Conservation (phyloP, 1,139 yeast species). For the Kodamaea ohmeri region DNA sequence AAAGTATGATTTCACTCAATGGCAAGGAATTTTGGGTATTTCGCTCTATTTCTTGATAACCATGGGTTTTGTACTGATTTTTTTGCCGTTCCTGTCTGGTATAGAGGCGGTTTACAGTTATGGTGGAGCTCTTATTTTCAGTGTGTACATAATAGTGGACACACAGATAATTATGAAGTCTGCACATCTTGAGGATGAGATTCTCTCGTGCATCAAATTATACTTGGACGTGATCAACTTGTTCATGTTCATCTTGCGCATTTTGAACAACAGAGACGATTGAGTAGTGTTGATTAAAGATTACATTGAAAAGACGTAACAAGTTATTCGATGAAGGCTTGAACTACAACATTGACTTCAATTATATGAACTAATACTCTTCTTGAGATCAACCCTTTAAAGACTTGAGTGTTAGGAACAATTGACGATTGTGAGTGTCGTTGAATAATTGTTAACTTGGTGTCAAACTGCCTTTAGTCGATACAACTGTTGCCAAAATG, state of each 20-base stretch:
- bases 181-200: slow-evolving; percentile 81
- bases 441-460: too few species aligned
- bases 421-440: too few species aligned
- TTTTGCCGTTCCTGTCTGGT: slow-evolving; percentile 57
- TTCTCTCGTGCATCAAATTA: slow-evolving; percentile 71
- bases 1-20: slow-evolving; percentile 73
- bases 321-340: too few species aligned
- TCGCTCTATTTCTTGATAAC: slow-evolving; percentile 70
- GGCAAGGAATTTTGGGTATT: slow-evolving; percentile 64
- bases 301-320: too few species aligned
- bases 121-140: slow-evolving; percentile 71
- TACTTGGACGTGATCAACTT: slow-evolving; percentile 81
- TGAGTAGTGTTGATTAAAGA: slow-evolving; percentile 6
- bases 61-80: slow-evolving; percentile 65
- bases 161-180: slow-evolving; percentile 80
- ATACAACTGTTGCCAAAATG: too few species aligned
- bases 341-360: too few species aligned
- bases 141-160: slow-evolving; percentile 73
- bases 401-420: too few species aligned
- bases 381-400: too few species aligned
- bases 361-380: too few species aligned
- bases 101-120: slow-evolving; percentile 66
- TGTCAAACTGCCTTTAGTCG: too few species aligned
- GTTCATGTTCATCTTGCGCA: slow-evolving; percentile 71
- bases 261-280: slow-evolving; percentile 53